phyloP scores from a whole-genome alignment of 441 rosid genomes.

The Euphorbia corollata region DNA sequence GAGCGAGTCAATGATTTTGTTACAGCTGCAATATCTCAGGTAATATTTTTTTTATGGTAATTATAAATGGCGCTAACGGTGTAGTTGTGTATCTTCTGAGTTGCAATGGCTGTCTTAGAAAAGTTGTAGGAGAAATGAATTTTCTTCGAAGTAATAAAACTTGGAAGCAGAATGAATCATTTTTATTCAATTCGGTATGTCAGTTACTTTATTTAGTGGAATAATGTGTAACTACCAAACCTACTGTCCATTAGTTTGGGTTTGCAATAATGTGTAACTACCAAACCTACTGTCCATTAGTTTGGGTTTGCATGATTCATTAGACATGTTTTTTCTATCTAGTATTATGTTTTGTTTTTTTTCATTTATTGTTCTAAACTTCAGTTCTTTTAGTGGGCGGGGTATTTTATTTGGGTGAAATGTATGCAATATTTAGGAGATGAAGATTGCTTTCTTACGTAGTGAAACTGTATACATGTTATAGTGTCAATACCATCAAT shows the following conservation, averaged over 20 bases:
- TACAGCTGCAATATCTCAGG: slow-evolving; percentile 89
- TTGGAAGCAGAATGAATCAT: not conserved
- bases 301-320: not conserved
- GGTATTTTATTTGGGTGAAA: not conserved
- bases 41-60: slow-evolving; percentile 19
- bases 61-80: not conserved
- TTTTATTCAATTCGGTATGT: not conserved
- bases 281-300: not conserved
- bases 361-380: not conserved
- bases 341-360: no score
- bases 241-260: not conserved
- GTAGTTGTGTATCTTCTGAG: not conserved
- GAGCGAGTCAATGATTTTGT: slow-evolving; percentile 88
- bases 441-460: slow-evolving; percentile 14
- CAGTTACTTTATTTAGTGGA: not conserved
- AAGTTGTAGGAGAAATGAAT: not conserved
- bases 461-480: not conserved
- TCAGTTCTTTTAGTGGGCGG: slow-evolving; percentile 5
- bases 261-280: not conserved
- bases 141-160: not conserved
- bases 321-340: not conserved
- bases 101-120: not conserved
- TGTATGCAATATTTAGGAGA: slow-evolving; percentile 2
- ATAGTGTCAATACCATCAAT: slow-evolving; percentile 4
- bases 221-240: not conserved